Evolutionary conservation across 2,329 filamentous ascomycete species (phyloP), one percentile per base, ranked within the genome.

Genomic region (Amphichorda felina): DNA sequence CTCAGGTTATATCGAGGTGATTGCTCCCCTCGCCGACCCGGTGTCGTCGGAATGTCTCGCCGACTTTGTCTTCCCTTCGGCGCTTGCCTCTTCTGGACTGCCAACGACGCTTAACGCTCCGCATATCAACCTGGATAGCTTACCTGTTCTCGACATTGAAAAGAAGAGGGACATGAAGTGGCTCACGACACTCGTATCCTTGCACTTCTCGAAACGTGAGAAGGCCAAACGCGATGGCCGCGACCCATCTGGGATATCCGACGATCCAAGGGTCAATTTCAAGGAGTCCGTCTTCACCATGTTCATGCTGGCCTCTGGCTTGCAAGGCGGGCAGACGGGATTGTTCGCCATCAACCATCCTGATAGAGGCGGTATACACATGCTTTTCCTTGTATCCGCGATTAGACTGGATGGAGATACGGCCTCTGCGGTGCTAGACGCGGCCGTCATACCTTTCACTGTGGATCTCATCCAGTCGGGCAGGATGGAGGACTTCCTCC

Each of bases 201-300:
- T 59, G 24, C 55, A 54, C 21, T 67, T 66, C 45, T 66, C 63
- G 2, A 28, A 48, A 2, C 54, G 59, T 11, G 66, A 70, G 42
- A 59, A 54, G 36, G 37, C 34, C 3, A 36, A 61, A 2, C 58
- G 63, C 4, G 48, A 57, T 1, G 38, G 43, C 2, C 37, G 43
- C 4, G 38, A 48, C 10, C 39, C 40, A 1, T 43, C 38, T 15
- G 41, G 43, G n/a, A 43, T 56, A 13, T 40, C 50, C 5, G 28
- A 48, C 1, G 51, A 61, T 3, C 38, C 49, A 4, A 56, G 63
- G 0, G 45, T 64, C 34, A 62, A 65, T 43, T 63, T 70, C 47
- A 70, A 70, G 40, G 62, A 68, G 39, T 62, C 64, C 0, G 36
- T 70, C 9, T 63, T 63, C 38, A 59, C 58, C 24, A 60, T 70